Evolutionary conservation across 495 filamentous ascomycete species (phyloP), one percentile per base, ranked within the genome.

Genomic region (Copromyces sp.): DNA sequence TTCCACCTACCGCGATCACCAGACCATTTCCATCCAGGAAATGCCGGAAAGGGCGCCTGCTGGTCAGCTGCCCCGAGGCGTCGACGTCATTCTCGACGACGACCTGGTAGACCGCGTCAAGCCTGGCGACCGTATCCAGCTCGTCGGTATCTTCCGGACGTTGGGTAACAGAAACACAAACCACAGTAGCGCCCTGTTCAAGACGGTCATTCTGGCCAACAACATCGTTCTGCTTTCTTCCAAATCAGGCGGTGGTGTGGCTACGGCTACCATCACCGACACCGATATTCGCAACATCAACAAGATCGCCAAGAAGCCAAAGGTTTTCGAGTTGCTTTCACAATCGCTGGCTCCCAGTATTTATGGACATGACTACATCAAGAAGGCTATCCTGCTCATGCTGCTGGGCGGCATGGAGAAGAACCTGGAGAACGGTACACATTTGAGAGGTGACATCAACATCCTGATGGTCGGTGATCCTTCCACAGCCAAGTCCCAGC

Each of bases 381-480:
- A 99, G 84, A 97, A 95, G 82, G 95, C 95, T 7, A 97, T 99
- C 75, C 83, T 98, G 44, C 89, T 99, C 71, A 97, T 98, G 95
- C 86, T 99, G 11, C 86, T 99, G n/a, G 92, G 95, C 76, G 95
- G 95, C 71, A 94, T 97, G 90, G 95, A 99, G 84, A 98, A 98
- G 87, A 99, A 98, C 78, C 80, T 99, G 70, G 95, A 98, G 72
- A 99, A 99, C 77, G 95, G 95, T 41, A 98, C 96, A 0, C 95
- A 99, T 88, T 83, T 99, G 76, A 90, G 95, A 86, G 95, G 95
- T 78, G 95, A 99, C 80, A 98, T 99, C 83, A 99, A 99, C 82
- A 97, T 99, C 75, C 86, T 99, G 39, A 98, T 99, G 95, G 96
- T 99, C 65, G 95, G 95, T 84, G 95, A 99, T 83, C 95, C 95